Base-by-base conservation (phyloP, 495 filamentous ascomycete species). In the Oidiodendron maius region DNA sequence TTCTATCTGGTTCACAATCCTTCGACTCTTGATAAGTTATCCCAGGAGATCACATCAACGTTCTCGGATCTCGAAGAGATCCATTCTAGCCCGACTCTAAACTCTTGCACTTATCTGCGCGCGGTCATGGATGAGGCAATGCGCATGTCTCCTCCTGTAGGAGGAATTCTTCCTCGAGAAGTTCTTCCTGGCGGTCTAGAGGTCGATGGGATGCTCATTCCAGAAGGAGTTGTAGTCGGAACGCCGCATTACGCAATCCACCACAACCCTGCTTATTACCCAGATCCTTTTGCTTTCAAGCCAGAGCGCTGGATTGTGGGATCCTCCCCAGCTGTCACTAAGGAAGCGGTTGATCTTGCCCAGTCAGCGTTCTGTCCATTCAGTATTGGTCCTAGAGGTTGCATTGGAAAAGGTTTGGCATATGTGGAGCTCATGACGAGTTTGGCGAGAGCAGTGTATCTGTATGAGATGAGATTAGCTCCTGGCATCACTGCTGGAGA, bases 111-210 rank as follows among this genome's bases (percentile, higher is more conserved):
- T 1, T 72, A 71, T 23, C 69, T 89, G 1, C 70, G 71, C 43
- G 74, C 77, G 0, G 82, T 62, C 26, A 80, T 89, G 57, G 83
- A 89, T 60, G 86, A 90, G 53, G 70, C 80, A 4, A 76, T 90
- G 71, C 80, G 86, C 34, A 64, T 90, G 46, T 76, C 77, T 0
- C 86, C 86, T 12, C 72, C 83, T 0, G 82, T 87, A 3, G 67
- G 71, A 24, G 77, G 75, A 10, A 63, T 76, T 2, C 61, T 86
- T 0, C 80, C 82, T 1, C 77, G 85, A 28, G 68, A 77, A 52
- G 83, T 88, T 4, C 69, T 81, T 2, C 45, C 68, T 0, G 84
- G 83, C 36, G 84, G 84, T 13, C 46, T 58, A 13, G 18, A 52
- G 3, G 45, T 68, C 38, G 61, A 64, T 39, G 63, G 60, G 1